Base-by-base conservation (phyloP, 2,329 filamentous ascomycete genomes). In the Apiospora phragmitis region DNA sequence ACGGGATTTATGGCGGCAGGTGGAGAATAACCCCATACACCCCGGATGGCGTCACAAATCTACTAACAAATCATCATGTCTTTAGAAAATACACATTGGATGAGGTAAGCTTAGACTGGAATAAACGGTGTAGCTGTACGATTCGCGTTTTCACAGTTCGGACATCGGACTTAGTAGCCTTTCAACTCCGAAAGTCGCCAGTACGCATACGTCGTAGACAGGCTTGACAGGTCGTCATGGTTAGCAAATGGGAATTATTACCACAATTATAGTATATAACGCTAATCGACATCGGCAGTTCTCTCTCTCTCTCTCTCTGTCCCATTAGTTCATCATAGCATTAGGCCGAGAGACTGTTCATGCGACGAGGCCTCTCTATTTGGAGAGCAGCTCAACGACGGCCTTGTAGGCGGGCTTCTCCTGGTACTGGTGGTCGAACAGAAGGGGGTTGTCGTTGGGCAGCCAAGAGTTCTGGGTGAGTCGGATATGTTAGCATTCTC, bases 351-450 rank as follows among this genome's bases (percentile, higher is more conserved):
- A 59, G 51, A 35, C 16, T 21, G 8, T 59, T 38, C 21, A 2
- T 16, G n/a, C n/a, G n/a, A n/a, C n/a, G 21, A 35, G 29, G 0
- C 2, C 18, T 21, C 29, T 59, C 29, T 62, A 35, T 45, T 70
- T 73, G n/a, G 71, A 70, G 43, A 71, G 72, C 45, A 68, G 71
- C 16, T 73, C 51, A 4, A 72, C 68, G 18, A 75, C 70, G 12
- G 73, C 72, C 24, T 70, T 69, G 35, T 75, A 75, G 24, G 73
- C 73, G 38, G 69, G 21, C 68, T 75, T 75, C 8, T 69, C 70
- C 67, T 73, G 26, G 45, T 71, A 75, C 55, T 62, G 73, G 2
- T 71, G 29, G 43, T 72, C 55, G 62, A 74, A 75, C 24, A 75
- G 71, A 32, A 75, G 72, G 32, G 72, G 73, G 6, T 70, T 65